A percentile compares a stretch with the other conserved stretches of the same genome.
Conservation (phyloP, 208 protist species). For the Leishmania major region DNA sequence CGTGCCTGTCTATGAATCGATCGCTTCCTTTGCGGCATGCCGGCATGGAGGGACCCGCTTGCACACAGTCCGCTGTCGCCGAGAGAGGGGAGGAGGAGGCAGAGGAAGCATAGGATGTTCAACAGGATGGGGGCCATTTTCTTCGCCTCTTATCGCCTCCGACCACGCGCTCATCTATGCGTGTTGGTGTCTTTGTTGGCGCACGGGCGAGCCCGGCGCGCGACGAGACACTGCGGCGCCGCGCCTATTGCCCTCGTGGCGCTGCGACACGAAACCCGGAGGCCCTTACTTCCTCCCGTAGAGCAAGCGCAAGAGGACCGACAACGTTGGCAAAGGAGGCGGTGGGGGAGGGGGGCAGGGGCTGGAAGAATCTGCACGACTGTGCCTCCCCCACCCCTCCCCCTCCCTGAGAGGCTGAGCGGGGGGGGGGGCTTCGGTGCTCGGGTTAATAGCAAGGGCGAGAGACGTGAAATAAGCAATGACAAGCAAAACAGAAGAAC, state of each 20-base stretch:
- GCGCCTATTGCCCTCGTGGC: background rate
- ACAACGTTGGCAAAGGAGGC: background rate
- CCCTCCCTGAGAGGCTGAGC: too few species aligned
- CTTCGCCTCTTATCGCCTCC: background rate
- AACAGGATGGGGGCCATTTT: background rate
- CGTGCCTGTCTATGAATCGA: background rate
- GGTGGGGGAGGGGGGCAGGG: background rate
- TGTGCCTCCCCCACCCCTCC: too few species aligned
- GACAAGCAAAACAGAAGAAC: too few species aligned
- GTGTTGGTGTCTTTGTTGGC: background rate
- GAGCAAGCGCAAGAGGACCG: background rate
- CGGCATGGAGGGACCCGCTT: background rate
- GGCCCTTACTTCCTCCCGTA: background rate
- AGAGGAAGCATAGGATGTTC: background rate
- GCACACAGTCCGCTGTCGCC: background rate
- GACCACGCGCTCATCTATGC: background rate
- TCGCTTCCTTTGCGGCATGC: background rate
- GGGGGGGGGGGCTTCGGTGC: background rate
- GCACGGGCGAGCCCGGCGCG: background rate
- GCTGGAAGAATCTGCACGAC: too few species aligned
- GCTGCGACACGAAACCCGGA: background rate
- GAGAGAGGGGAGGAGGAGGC: background rate
- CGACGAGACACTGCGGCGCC: background rate
- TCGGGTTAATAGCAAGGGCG: background rate
- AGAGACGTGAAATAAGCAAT: too few species aligned